Base-by-base conservation (phyloP, 176 grass and related monocot species). In the Paspalum notatum region DNA sequence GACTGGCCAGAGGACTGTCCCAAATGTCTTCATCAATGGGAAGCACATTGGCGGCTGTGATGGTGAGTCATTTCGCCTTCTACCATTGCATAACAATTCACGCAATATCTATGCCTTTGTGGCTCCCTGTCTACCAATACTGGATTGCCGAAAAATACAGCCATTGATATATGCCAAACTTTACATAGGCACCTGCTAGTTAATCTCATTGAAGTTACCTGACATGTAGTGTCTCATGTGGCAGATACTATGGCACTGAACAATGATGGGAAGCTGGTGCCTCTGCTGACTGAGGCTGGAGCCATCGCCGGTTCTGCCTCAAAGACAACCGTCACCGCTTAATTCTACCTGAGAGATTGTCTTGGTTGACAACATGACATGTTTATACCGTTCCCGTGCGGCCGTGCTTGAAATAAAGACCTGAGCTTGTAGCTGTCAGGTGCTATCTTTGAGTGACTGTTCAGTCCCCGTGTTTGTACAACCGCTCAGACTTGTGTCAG, bases 11-110 rank as follows among this genome's bases (percentile, higher is more conserved):
- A 92, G 84, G 13, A 94, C 88, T 62, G 87, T 94, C 64, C 92
- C 95, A 32, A 94, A 91, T 78, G 88, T 98, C 56, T 98, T 98
- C 74, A 94, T 98, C 76, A 87, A 85, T 37, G 95, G 88, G 44
- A 91, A 92, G 65, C 92, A 93, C 39, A 91, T 94, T 13, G 90
- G 95, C 42, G 88, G 90, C 60, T 92, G 90, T 32, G 90, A 94
- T 51, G 85, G 85, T 90, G 84, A 79, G 85, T 62, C 57, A 2
- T 56, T 77, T 75, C 16, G 4, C 65, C 52, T 82, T 65, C 32
- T 14, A 10, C 42, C 37, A 45, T 59, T 80, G 37, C 21, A 66
- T 37, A 48, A 12, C 16, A 6, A 3, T 32, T 21, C 50, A 17
- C 12, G 12, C 56, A 17, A 67, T n/a, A 22, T 38, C 21, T 49